Evolutionary conservation across 1,139 yeast genomes (phyloP), one percentile per base, ranked within the genome.

Genomic region (Lodderomyces beijingensis): DNA sequence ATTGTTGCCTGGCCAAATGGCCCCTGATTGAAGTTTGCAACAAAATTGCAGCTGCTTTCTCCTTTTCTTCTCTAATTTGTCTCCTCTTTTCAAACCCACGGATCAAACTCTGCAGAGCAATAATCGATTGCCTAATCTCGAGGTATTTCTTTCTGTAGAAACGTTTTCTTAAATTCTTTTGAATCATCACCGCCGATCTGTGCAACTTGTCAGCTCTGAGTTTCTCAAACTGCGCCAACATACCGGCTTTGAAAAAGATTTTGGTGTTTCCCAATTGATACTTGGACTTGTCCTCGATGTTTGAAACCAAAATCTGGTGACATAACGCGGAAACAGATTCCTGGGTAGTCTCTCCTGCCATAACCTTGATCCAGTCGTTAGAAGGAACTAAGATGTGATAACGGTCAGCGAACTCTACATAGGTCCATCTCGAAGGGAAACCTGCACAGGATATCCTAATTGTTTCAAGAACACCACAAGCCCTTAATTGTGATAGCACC

Each of bases 381-480:
- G 95, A 81, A 28, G 79, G 78, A 30, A 86, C 77, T 40, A 91
- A 71, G 49, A 89, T 77, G 53, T 86, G 93, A 57, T 88, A 91
- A 49, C 96, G 77, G 43, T 80, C 78, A 26, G 91, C 95, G 65
- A 91, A 91, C 53, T 91, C 98, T 35, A 82, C 89, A 54, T 87
- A 91, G 1, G 95, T 76, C 93, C 96, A 88, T 53, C 97, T 74
- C 0, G 96, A 83, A 20, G 98, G 98, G 72, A 88, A 91, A 24
- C 98, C 98, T 32, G 96, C 97, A 62, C 96, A 89, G 7, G 97
- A 89, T 34, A 91, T 91, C 49, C 95, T 72, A 52, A 91, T 91
- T 1, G 98, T 91, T 59, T 93, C 98, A 47, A 91, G 70, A 32
- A 91, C 98, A 79, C 98, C 98, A 70, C 98, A 91, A 11, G 98